These are phyloP conservation scores for Globisporangium yorkense DNA, from an alignment of 352 stramenopile genomes.

Conservation along the genomic window DNA sequence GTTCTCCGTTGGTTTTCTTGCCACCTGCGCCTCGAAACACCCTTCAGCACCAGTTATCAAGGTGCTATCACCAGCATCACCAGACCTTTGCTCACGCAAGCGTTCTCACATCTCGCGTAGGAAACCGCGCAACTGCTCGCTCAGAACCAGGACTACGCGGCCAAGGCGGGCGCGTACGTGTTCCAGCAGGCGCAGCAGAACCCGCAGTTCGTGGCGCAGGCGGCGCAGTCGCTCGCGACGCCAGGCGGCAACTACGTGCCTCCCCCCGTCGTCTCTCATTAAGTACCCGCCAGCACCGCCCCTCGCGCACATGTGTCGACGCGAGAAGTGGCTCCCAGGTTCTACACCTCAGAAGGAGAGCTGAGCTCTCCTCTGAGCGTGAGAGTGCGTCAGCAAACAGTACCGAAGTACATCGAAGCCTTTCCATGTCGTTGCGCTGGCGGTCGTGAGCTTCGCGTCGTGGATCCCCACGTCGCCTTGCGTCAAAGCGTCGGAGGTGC, in stretches of 20 bases:
- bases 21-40: not conserved
- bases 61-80: too few species aligned
- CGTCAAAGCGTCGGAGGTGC: too few species aligned
- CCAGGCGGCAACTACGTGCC: constrained; percentile 33
- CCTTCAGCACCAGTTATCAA: too few species aligned
- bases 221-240: constrained; percentile 39
- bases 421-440: not conserved
- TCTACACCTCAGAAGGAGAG: not conserved
- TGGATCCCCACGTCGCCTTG: too few species aligned
- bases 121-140: constrained; percentile 62
- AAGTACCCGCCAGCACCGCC: not conserved
- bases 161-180: constrained; percentile 60
- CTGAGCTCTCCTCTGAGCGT: too few species aligned
- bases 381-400: too few species aligned
- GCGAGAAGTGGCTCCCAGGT: not conserved
- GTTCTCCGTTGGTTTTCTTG: not conserved
- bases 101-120: constrained; percentile 1
- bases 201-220: constrained; percentile 64
- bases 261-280: constrained; percentile 14
- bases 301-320: not conserved
- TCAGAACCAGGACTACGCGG: constrained; percentile 53
- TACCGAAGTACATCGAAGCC: too few species aligned
- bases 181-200: constrained; percentile 64
- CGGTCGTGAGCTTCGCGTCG: too few species aligned
- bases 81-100: not conserved